phyloP scores from a whole-genome alignment of 805 yeast species.

The Yarrowia osloensis region DNA sequence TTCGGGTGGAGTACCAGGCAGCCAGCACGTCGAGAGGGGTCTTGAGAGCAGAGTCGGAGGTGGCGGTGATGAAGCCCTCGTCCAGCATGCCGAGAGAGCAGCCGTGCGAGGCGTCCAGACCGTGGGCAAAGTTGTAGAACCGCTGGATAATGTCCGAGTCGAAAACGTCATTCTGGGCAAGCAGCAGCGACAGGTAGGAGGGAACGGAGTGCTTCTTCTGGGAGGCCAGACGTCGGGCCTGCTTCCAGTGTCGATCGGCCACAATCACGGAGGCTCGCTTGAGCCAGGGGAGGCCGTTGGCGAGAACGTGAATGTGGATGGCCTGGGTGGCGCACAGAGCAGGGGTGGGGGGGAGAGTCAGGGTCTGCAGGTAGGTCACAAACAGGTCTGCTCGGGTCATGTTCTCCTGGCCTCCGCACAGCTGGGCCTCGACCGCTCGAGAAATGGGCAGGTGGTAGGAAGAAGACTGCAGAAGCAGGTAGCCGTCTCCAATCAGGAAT shows the following conservation, averaged over 20 bases:
- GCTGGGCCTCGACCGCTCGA: conserved; percentile 44
- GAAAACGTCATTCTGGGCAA: conserved; percentile 35
- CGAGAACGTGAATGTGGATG: conserved; percentile 39
- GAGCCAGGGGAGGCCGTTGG: conserved; percentile 34
- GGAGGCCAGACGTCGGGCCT: conserved; percentile 36
- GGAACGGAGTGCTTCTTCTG: conserved; percentile 23
- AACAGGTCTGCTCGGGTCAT: conserved; percentile 37
- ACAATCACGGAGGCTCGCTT: conserved; percentile 31
- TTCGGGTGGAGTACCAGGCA: conserved; percentile 39
- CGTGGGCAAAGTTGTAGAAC: conserved; percentile 34
- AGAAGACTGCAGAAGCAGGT: conserved; percentile 32
- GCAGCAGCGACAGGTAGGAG: conserved; percentile 32
- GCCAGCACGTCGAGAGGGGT: conserved; percentile 41
- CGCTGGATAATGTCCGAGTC: conserved; percentile 37
- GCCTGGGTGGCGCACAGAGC: conserved; percentile 39
- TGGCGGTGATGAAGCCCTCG: conserved; percentile 35
- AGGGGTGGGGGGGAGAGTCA: conserved; percentile 37
- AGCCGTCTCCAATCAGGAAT: conserved; percentile 37
- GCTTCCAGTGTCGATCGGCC: conserved; percentile 37
- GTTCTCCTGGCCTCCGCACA: conserved; percentile 44
- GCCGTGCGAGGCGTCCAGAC: conserved; percentile 32
- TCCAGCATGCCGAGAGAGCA: conserved; percentile 33
- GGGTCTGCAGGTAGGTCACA: conserved; percentile 38
- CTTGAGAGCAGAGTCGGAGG: conserved; percentile 36
- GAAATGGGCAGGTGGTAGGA: conserved; percentile 26